Percentiles rank a stretch among this genome's conserved stretches.
These are phyloP conservation scores for Fusarium dimerum DNA, from an alignment of 2,329 filamentous ascomycete species.

Conservation along the genomic window DNA sequence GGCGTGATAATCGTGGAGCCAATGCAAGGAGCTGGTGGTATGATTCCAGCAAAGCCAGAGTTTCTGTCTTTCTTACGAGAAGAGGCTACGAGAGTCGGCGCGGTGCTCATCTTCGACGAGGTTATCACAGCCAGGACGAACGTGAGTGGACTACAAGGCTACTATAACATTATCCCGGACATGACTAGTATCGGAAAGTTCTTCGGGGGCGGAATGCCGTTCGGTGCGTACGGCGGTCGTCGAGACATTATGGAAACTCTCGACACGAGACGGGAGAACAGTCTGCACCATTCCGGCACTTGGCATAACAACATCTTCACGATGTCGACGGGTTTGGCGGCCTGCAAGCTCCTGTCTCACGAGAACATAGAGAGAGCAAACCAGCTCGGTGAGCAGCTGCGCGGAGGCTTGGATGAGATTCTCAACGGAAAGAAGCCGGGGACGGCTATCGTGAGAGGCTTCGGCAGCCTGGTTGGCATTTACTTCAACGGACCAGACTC, in stretches of 20 bases:
- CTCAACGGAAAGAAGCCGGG: neutral
- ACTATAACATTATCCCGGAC: conserved; percentile 49
- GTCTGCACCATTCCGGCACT: conserved; percentile 51
- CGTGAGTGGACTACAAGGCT: conserved; percentile 45
- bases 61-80: conserved; percentile 52
- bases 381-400: neutral
- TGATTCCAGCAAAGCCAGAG: conserved; percentile 44
- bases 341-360: neutral
- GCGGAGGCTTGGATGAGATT: neutral
- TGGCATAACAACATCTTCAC: conserved; percentile 62
- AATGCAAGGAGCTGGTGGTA: conserved; percentile 61
- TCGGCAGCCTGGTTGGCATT: conserved; percentile 1
- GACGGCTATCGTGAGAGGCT: neutral
- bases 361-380: neutral
- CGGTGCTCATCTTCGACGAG: conserved; percentile 65
- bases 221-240: conserved; percentile 63
- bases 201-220: conserved; percentile 60
- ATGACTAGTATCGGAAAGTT: conserved; percentile 62
- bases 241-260: conserved; percentile 54
- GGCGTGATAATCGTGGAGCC: conserved; percentile 63
- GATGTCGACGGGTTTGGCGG: conserved; percentile 39
- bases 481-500: neutral
- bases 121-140: conserved; percentile 62
- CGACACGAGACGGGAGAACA: conserved; percentile 34
- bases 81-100: conserved; percentile 32